Base-by-base conservation (phyloP, 2,329 filamentous ascomycete genomes). In the Uncinocarpus reesii region DNA sequence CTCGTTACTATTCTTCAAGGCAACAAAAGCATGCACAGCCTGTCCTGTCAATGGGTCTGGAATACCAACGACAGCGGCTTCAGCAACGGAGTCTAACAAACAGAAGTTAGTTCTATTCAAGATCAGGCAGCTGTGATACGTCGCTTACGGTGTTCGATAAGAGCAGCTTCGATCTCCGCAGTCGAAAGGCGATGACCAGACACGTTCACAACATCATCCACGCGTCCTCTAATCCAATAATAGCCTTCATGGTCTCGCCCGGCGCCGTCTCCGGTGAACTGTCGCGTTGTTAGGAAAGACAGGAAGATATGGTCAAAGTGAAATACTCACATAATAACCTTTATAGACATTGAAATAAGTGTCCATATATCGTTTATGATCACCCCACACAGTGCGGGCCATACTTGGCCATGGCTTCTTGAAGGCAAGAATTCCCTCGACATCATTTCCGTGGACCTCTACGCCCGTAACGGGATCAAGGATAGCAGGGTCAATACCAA, bases 341-440 rank as follows among this genome's bases (percentile, higher is more conserved):
- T 88, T 87, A 77, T 98, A 98, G 7, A 95, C 89, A 60, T 93
- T 94, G 60, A 98, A 71, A 68, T 98, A 98, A 8, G 92, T 96
- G 60, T 98, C 90, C 87, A 95, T 90, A 69, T 95, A 98, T 63
- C 92, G 81, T 79, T 93, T 92, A 76, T 98, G 92, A 32, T 89
- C 88, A 57, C 90, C 90, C 81, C 88, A 98, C 55, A 98, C 90
- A 21, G 92, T 98, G 56, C 92, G 85, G 45, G 90, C 87, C 89
- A 98, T 96, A 68, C 87, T 95, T 20, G 92, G 92, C 92, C 92
- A 98, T 49, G 92, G 75, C 71, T 96, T 86, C 78, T 95, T 96
- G 75, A 98, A 94, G 43, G 86, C 88, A 52, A 98, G 74, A 24
- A 96, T 90, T 66, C 92, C 92, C 72, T 98, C 92, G 50, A 96